A percentile compares a stretch with the other conserved stretches of the same genome.
Evolutionary conservation across 305 asterid genomes (phyloP).

Genomic region (Solanum aculeatissimum): DNA sequence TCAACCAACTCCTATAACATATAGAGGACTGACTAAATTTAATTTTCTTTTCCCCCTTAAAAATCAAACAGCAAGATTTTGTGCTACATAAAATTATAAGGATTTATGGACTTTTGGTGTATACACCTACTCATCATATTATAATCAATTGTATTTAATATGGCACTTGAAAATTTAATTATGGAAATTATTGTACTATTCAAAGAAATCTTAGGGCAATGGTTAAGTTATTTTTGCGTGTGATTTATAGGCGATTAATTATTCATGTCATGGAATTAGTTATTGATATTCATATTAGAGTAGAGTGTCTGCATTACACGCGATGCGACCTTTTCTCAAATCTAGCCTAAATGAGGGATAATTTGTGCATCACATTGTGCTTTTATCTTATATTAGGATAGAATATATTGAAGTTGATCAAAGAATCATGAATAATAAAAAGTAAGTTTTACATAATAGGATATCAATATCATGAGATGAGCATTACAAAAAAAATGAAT

Average conservation of each 20-base stretch:
- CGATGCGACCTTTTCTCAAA: background rate
- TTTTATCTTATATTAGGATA: background rate
- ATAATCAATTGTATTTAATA: background rate
- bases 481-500: rapidly evolving
- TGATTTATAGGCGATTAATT: background rate
- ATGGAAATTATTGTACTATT: background rate
- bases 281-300: background rate
- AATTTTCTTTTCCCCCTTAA: background rate
- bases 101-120: background rate
- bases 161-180: background rate
- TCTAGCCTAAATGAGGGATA: background rate
- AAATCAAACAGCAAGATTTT: background rate
- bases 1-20: background rate
- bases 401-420: background rate
- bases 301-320: background rate
- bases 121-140: background rate
- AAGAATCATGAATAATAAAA: background rate
- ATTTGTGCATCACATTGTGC: background rate
- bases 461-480: background rate
- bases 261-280: background rate
- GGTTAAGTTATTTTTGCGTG: background rate
- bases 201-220: background rate
- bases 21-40: background rate
- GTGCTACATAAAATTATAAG: background rate
- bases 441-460: background rate